phyloP scores from a whole-genome alignment of 2,329 filamentous ascomycete genomes.

The Chrysoporthe deuterocubensis region DNA sequence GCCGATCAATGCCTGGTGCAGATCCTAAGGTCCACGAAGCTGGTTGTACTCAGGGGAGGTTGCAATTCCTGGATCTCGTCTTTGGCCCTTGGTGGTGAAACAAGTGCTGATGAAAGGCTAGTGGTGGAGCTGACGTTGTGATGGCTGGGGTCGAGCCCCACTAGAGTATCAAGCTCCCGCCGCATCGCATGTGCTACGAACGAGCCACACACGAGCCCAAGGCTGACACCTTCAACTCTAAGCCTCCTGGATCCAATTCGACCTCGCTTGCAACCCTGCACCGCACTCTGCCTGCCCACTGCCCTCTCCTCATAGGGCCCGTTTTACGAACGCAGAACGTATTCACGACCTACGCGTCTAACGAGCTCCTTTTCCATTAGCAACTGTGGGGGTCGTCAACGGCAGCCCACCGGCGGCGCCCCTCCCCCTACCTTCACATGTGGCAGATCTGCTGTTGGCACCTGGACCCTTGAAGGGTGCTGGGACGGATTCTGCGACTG shows the following conservation, averaged over 20 bases:
- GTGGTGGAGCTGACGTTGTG: background rate
- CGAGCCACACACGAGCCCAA: conserved; percentile 26
- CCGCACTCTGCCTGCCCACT: conserved; percentile 6
- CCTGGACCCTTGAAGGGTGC: conserved; percentile 43
- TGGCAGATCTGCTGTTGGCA: conserved; percentile 28
- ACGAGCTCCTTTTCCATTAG: background rate
- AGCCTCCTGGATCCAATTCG: conserved; percentile 20
- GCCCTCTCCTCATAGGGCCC: conserved; percentile 4
- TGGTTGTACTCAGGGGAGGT: background rate
- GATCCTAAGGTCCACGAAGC: background rate
- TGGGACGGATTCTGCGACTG: conserved; percentile 32
- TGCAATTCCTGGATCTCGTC: background rate
- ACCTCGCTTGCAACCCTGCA: conserved; percentile 6
- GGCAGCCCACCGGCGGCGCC: conserved; percentile 14
- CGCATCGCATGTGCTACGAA: background rate
- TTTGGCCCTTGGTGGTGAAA: conserved; percentile 7
- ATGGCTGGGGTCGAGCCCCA: background rate
- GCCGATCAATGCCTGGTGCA: background rate
- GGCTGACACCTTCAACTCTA: conserved; percentile 23
- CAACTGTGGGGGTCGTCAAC: conserved; percentile 6
- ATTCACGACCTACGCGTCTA: background rate
- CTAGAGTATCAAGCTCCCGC: background rate
- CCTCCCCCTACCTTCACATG: conserved; percentile 33
- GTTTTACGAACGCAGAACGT: background rate
- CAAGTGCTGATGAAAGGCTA: conserved; percentile 14